Evolutionary conservation across 345 rosid genomes (phyloP).

Genomic region (Rhodamnia rubescens): DNA sequence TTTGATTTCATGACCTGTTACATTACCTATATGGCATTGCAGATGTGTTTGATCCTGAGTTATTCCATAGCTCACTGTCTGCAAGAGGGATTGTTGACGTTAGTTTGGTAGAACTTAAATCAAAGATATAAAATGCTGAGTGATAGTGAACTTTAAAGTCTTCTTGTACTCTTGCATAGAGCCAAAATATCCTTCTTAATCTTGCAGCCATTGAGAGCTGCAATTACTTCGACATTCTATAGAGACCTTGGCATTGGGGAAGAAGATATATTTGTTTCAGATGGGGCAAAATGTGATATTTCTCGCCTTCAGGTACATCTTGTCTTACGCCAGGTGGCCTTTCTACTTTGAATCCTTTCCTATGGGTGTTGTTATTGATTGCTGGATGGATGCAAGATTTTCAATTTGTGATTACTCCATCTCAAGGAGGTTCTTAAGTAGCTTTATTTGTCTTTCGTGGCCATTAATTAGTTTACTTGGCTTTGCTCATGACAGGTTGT

Average conservation of each 20-base stretch:
- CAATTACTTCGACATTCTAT: constrained; percentile 68
- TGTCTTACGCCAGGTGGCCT: background rate
- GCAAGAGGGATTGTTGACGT: background rate
- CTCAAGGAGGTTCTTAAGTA: background rate
- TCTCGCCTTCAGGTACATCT: constrained; percentile 84
- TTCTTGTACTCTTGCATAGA: background rate
- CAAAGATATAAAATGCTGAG: background rate
- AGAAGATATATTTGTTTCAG: constrained; percentile 88
- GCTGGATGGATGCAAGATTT: background rate
- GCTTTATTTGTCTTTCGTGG: background rate
- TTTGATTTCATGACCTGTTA: background rate
- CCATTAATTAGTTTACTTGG: background rate
- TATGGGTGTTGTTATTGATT: background rate
- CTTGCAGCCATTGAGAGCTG: constrained; percentile 72
- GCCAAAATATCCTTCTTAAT: background rate
- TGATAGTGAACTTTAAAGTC: background rate
- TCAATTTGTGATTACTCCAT: background rate
- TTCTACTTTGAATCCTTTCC: background rate
- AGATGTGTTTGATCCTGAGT: background rate
- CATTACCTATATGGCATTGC: background rate
- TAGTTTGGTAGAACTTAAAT: background rate
- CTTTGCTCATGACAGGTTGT: constrained; percentile 32
- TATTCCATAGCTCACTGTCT: background rate
- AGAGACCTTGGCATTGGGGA: constrained; percentile 69
- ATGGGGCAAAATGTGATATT: constrained; percentile 97